Evolutionary conservation across 768 basidiomycete genomes (phyloP), one percentile per base, ranked within the genome.

Genomic region (Glaciozyma martinii): DNA sequence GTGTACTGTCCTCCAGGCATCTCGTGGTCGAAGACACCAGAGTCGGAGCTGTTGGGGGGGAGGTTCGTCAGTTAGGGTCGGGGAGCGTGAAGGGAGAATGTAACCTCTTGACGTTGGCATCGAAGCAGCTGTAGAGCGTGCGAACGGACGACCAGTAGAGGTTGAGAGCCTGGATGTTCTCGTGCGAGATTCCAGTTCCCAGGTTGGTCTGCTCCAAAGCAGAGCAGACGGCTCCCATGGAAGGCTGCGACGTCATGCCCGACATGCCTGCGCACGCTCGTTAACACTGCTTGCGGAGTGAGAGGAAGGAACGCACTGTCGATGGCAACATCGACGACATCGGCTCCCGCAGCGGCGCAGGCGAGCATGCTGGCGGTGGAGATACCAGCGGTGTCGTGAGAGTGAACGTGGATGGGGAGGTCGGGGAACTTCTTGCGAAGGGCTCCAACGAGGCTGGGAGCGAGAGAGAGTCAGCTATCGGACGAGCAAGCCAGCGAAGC

Each of bases 321-420:
- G 74, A 99, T 98, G 49, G 95, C 95, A 60, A 98, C 91, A 73
- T 99, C 95, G 55, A 99, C 86, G 19, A 99, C 85, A 76, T 99
- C 95, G 53, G 95, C 95, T 70, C 95, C 95, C n/a, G 95, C 95
- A 15, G 87, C 86, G 4, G 95, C 95, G 29, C 84, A 85, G 6
- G 95, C 95, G 66, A 99, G 78, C 95, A 98, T 98, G 74, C 88
- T 91, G n/a, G 94, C 90, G 56, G 90, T 81, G 33, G 95, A 89
- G 73, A 99, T 98, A 78, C 95, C 95, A 59, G 95, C 95, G 33
- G 95, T 99, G 78, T 99, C 95, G 78, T 99, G 95, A 18, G 95
- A 97, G 80, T 99, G 95, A 44, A 99, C 94, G 76, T 99, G 95
- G 76, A 99, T 98, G 37, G 95, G 93, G 62, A 99, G 83, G 76